Base-by-base conservation (phyloP, 1,284 basidiomycete species). In the Rhodotorula sp. region DNA sequence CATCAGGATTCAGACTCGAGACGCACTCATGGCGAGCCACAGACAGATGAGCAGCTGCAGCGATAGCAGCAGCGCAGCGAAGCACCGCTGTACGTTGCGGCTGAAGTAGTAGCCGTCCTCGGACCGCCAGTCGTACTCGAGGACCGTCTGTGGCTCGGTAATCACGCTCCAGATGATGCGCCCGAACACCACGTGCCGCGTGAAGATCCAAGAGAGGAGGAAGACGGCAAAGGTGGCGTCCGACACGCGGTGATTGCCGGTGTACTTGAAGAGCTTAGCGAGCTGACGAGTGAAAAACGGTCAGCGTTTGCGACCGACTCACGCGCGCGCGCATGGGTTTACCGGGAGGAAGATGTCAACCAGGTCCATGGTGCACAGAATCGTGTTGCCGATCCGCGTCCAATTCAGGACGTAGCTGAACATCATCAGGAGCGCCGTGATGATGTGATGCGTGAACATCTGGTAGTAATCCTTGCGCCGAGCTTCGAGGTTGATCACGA, bases 381-480 rank as follows among this genome's bases (percentile, higher is more conserved):
- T 88, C 58, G 93, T 84, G 76, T 89, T 91, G 25, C 96, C 96
- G 61, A 96, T 87, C 50, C 92, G 89, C 14, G 92, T 95, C 79
- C 89, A 90, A 82, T 95, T 91, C 81, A 86, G 88, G 66, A 86
- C 85, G 82, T 97, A 99, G 80, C 91, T 93, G 45, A 84, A 80
- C 48, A 85, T 81, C 83, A 97, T 88, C 74, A 99, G 87, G 53
- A 85, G 81, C 69, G 95, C 87, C 25, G 94, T 96, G 78, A 98
- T 90, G 78, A 97, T 81, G 82, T 99, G 96, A 83, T 99, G 96
- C 45, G 88, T 85, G 85, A 97, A 91, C 96, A 98, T 99, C 82
- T 78, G 75, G 81, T 85, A 85, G 81, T 97, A 92, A 82, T 99
- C 96, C 80, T 93, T 94, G 68, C 96, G 86, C 66, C 88, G 86